A percentile compares a stretch with the other conserved stretches of the same genome.
phyloP scores from a whole-genome alignment of 768 basidiomycete species.

The Mycena galericulata region DNA sequence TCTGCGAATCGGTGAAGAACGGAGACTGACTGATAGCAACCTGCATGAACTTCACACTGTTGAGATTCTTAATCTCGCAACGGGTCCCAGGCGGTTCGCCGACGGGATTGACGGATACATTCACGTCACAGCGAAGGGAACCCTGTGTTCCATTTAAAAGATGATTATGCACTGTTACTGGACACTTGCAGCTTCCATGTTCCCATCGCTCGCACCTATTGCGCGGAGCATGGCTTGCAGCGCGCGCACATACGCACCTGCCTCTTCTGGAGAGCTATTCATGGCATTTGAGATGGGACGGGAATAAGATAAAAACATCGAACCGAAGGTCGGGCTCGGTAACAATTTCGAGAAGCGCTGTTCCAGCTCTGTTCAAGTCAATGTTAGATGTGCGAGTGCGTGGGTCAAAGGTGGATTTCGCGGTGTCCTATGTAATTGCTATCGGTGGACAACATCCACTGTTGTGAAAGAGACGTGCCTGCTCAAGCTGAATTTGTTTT shows the following conservation, averaged over 20 bases:
- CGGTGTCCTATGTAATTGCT: conserved; percentile 76
- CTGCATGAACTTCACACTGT: conserved; percentile 87
- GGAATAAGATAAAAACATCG: conserved; percentile 33
- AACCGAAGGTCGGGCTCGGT: conserved; percentile 91
- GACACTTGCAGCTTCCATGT: conserved; percentile 90
- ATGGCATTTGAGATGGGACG: conserved; percentile 41
- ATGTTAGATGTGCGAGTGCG: conserved; percentile 68
- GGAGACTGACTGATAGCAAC: conserved; percentile 80
- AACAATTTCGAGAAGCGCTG: conserved; percentile 94
- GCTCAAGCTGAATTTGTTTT: conserved; percentile 95
- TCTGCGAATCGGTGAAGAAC: neutral
- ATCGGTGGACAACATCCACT: conserved; percentile 18
- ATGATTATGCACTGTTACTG: neutral
- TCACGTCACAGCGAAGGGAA: conserved; percentile 94
- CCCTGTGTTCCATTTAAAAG: conserved; percentile 63
- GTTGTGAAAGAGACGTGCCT: conserved; percentile 60
- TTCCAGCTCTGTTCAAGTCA: conserved; percentile 93
- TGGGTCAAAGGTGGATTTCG: conserved; percentile 78
- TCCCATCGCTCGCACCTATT: conserved; percentile 91
- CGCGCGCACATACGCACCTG: conserved; percentile 85
- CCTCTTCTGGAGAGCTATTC: conserved; percentile 84
- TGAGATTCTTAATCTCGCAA: conserved; percentile 97
- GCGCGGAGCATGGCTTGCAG: conserved; percentile 86
- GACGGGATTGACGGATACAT: conserved; percentile 86
- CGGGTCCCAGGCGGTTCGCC: conserved; percentile 80